Percentiles rank a stretch among this genome's conserved stretches.
Evolutionary conservation across 1,284 basidiomycete species (phyloP).

Genomic region (Ustilago trichophora): DNA sequence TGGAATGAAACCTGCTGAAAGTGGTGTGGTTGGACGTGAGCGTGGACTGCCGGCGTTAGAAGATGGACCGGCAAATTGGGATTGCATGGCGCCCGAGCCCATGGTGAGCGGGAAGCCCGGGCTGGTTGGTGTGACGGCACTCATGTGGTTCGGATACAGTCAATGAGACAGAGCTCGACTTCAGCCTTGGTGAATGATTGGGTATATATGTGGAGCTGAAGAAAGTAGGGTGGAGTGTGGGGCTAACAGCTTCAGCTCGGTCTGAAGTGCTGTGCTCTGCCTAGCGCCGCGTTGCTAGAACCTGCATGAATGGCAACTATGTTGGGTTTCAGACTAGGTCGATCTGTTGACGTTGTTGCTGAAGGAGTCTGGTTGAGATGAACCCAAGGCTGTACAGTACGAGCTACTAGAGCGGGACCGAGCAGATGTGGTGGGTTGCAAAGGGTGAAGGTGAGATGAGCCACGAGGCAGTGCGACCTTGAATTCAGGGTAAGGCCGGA

Average conservation of each 20-base stretch:
- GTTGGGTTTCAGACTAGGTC: not conserved
- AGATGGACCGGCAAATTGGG: slow-evolving; percentile 26
- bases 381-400: no score
- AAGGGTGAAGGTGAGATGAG: no score
- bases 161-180: not conserved
- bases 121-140: slow-evolving; percentile 48
- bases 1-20: slow-evolving; percentile 32
- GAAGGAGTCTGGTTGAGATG: no score
- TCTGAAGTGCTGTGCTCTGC: not conserved
- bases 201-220: not conserved
- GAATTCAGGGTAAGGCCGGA: no score
- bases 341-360: no score
- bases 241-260: not conserved
- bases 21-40: slow-evolving; percentile 38
- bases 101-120: slow-evolving; percentile 54
- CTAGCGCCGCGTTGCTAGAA: not conserved
- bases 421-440: no score
- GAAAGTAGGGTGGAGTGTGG: not conserved
- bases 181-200: no score
- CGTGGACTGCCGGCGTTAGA: slow-evolving; percentile 38
- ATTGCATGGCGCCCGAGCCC: slow-evolving; percentile 22
- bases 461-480: no score
- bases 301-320: not conserved
- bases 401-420: no score
- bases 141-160: slow-evolving; percentile 12